Base-by-base conservation (phyloP, 2,329 filamentous ascomycete genomes). In the Diplodia seriata region DNA sequence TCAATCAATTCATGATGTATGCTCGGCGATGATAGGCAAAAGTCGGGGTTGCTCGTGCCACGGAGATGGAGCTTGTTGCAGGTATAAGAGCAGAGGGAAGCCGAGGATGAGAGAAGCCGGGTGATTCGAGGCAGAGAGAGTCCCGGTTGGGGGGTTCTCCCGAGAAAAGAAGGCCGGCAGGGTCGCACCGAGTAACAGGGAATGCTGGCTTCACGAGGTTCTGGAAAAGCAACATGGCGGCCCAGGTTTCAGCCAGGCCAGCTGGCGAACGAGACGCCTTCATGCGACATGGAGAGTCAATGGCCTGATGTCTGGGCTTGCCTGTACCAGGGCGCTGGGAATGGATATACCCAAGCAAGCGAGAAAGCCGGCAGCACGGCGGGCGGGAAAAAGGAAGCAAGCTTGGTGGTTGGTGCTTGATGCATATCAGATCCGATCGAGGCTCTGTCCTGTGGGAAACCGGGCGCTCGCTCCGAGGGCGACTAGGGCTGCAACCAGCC, bases 71-170 rank as follows among this genome's bases (percentile, higher is more conserved):
- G 57, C 15, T 14, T 15, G 40, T 59, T n/a, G 36, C 55, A 59
- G 36, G 20, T 50, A 49, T 15, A 62, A 29, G 26, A 49, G 26
- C 50, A 38, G 54, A 23, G 33, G 33, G 9, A 15, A 29, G 31
- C 18, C 18, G 38, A 6, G 11, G 7, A 36, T 12, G 43, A n/a
- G 29, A 36, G 9, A 38, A 51, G 1, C 26, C 29, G 14, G 43
- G 31, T 26, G n/a, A 18, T 47, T 33, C 11, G 59, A 40, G 36
- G 36, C 36, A 12, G 18, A 23, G 47, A 36, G 31, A 1, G 59
- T n/a, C n/a, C 59, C 59, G 47, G 50, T 51, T 31, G 59, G 50
- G 26, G 40, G 59, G 59, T 51, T 51, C 59, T 63, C 47, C 59
- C 59, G 59, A 63, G 31, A 38, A 63, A 62, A 61, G 12, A 50